A percentile compares a stretch with the other conserved stretches of the same genome.
Conservation (phyloP, 257 asterid species). For the Primulina huaijiensis region DNA sequence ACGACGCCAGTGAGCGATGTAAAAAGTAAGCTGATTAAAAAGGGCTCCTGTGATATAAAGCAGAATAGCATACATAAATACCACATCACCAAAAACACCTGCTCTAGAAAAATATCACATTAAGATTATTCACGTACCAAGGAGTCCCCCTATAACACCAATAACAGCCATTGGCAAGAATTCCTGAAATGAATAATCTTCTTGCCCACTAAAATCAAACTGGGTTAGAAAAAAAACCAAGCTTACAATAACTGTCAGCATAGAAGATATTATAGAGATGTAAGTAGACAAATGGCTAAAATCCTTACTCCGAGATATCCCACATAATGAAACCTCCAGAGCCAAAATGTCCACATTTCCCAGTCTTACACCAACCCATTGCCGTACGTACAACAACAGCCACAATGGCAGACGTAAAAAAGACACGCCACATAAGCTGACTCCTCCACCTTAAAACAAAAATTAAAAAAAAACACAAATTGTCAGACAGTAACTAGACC, state of each 20-base stretch:
- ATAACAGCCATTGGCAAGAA: constrained; percentile 94
- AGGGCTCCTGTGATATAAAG: constrained; percentile 63
- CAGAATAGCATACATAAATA: constrained; percentile 16
- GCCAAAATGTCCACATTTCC: constrained; percentile 98
- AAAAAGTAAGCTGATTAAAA: constrained; percentile 87
- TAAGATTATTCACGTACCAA: constrained; percentile 52
- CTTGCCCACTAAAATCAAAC: constrained; percentile 83
- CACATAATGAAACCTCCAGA: constrained; percentile 97
- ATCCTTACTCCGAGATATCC: constrained; percentile 86
- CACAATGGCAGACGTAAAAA: constrained; percentile 96
- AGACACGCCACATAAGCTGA: constrained; percentile 99
- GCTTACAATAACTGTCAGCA: constrained; percentile 22
- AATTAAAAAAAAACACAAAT: constrained; percentile 3
- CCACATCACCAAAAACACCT: constrained; percentile 22
- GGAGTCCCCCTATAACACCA: constrained; percentile 98
- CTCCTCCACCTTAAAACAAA: constrained; percentile 93
- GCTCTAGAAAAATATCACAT: constrained; percentile 22
- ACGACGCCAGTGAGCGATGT: constrained; percentile 84
- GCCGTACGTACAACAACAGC: constrained; percentile 94
- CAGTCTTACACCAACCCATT: constrained; percentile 98
- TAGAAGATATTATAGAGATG: constrained; percentile 19
- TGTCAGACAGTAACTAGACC: constrained; percentile 17
- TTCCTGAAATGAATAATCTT: constrained; percentile 93
- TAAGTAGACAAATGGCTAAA: constrained; percentile 29
- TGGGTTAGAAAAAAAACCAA: constrained; percentile 35